These are phyloP conservation scores for Sisymbrium altissimum DNA, from an alignment of 345 rosid species.

Conservation along the genomic window DNA sequence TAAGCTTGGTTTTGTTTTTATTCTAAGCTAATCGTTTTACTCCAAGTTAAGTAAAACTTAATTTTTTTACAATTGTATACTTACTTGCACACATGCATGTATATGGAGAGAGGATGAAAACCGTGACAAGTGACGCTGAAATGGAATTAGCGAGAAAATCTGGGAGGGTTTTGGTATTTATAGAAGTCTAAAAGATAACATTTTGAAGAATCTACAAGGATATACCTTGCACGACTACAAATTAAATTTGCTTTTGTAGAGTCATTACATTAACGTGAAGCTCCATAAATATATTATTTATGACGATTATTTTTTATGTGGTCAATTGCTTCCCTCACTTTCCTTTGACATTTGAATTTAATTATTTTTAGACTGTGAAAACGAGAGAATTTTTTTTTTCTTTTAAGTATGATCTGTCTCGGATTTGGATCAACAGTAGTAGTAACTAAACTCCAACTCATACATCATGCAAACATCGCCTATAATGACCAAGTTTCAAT, in stretches of 20 bases:
- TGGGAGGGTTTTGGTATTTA: neutral
- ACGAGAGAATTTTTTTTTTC: neutral
- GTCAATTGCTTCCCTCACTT: conserved; percentile 3
- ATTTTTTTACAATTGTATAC: too few relatives aligned
- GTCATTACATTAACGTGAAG: conserved; percentile 1
- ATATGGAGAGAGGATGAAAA: neutral
- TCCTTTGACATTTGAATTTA: neutral
- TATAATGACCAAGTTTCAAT: neutral
- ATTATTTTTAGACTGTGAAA: neutral
- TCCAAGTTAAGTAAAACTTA: neutral
- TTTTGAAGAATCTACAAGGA: conserved; percentile 17
- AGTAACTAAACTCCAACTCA: neutral
- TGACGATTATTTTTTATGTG: neutral
- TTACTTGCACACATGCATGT: neutral
- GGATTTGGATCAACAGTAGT: neutral
- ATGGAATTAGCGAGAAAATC: neutral
- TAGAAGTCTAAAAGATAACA: neutral
- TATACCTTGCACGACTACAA: neutral
- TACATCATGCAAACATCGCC: neutral
- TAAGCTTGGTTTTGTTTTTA: neutral
- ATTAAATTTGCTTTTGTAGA: neutral
- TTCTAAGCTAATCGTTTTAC: neutral
- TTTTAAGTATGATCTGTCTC: neutral
- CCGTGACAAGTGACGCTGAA: neutral
- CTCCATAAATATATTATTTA: neutral